phyloP scores from a whole-genome alignment of 2,329 filamentous ascomycete genomes.

The Calonectria honghensis region DNA sequence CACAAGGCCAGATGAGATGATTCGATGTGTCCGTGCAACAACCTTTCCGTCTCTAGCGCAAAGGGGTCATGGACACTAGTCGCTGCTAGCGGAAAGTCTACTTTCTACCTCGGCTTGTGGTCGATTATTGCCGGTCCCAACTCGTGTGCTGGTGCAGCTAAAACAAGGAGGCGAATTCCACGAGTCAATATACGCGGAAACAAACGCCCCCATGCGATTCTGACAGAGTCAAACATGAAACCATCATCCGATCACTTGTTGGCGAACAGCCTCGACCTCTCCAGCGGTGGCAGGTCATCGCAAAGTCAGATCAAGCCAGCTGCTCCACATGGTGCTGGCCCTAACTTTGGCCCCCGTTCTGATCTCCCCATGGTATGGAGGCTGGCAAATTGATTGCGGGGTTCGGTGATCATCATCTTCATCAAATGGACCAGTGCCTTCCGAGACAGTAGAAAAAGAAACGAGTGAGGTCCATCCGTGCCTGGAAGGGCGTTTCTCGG shows the following conservation, averaged over 20 bases:
- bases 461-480: neutral
- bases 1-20: neutral
- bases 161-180: neutral
- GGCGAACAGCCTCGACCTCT: neutral
- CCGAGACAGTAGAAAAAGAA: neutral
- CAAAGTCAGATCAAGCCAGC: neutral
- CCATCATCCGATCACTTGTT: neutral
- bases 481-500: neutral
- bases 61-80: neutral
- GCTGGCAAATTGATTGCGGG: slow-evolving; percentile 1
- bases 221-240: neutral
- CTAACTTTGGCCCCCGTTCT: neutral
- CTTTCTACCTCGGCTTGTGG: neutral
- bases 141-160: neutral
- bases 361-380: neutral
- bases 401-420: neutral
- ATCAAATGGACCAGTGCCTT: neutral
- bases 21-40: neutral
- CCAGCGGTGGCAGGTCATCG: neutral
- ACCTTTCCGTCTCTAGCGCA: neutral
- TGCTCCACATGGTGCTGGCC: neutral
- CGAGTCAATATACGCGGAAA: neutral
- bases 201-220: neutral
- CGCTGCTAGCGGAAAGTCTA: neutral
- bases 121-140: neutral